Base-by-base conservation (phyloP, 2,329 filamentous ascomycete species). In the Alternaria infectoria region DNA sequence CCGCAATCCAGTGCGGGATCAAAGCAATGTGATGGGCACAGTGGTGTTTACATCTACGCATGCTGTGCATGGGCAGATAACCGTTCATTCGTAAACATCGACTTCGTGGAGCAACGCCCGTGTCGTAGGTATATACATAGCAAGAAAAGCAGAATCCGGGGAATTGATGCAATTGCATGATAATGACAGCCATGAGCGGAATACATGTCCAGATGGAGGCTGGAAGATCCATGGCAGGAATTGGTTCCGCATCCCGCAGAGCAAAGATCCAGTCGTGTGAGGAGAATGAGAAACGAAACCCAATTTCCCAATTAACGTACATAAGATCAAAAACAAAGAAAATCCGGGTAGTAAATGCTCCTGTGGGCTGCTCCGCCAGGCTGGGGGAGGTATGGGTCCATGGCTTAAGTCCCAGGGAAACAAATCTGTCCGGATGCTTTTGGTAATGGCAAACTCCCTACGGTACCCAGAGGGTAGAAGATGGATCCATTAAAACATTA, bases 111-210 rank as follows among this genome's bases (percentile, higher is more conserved):
- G 50, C 62, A 64, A 46, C 59, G 49, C 54, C 57, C 59, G 61
- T 57, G 58, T 62, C 55, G 60, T 54, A 67, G 74, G 73, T 77
- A 77, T 77, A 75, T 78, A 79, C 76, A 79, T 76, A 69, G 61
- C 67, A 68, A 72, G 43, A 65, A 59, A 58, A 63, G 66, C 66
- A 59, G 58, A 46, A 61, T 67, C 66, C 61, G 59, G 60, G 36
- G 30, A 50, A 52, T 51, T 57, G 49, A 57, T 66, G 43, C 50
- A 61, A 40, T 46, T 51, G 47, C 54, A 62, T 56, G 49, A 62
- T 62, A 58, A 47, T 50, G 28, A 58, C 45, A 45, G 55, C 54
- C 59, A 59, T 44, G 23, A 59, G 46, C 54, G 60, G 57, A 56
- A 60, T 55, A 32, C 58, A 57, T 32, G 46, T 61, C 60, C 60